Evolutionary conservation across 495 filamentous ascomycete genomes (phyloP).

Genomic region (Neurospora sp.): DNA sequence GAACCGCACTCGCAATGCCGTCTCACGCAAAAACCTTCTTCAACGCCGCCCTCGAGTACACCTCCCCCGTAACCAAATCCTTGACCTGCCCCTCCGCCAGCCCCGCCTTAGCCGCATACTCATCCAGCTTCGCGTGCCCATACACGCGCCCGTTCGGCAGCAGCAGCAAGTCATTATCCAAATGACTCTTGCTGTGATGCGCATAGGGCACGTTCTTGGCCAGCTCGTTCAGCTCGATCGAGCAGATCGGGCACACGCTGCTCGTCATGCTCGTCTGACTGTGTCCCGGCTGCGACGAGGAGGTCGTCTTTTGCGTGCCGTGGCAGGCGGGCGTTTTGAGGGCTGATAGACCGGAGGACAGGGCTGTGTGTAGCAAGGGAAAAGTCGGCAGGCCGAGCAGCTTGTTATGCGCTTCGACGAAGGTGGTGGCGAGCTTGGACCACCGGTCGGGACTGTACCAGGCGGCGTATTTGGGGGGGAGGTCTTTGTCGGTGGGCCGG

Average conservation of each 20-base stretch:
- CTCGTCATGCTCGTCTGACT: constrained; percentile 26
- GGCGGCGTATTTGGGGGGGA: constrained; percentile 29
- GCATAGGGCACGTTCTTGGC: constrained; percentile 85
- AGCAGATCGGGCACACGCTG: constrained; percentile 84
- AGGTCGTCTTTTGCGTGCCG: constrained; percentile 11
- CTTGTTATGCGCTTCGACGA: constrained; percentile 75
- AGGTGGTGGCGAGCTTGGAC: constrained; percentile 67
- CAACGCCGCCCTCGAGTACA: constrained; percentile 49
- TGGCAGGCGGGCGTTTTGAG: constrained; percentile 95
- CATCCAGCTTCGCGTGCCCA: constrained; percentile 60
- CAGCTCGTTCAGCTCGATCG: constrained; percentile 84
- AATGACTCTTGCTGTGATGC: constrained; percentile 83
- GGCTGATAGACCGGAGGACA: constrained; percentile 84
- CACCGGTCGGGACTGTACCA: constrained; percentile 67
- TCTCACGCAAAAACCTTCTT: constrained; percentile 70
- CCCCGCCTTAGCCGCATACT: constrained; percentile 66
- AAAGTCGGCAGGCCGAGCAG: constrained; percentile 73
- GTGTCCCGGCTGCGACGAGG: constrained; percentile 15
- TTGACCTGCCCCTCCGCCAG: constrained; percentile 56
- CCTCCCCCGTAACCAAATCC: constrained; percentile 68
- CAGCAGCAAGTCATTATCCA: constrained; percentile 73
- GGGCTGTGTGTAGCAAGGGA: constrained; percentile 84
- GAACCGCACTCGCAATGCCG: too few relatives aligned
- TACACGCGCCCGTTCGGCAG: constrained; percentile 84
- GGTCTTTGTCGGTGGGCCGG: constrained; percentile 41